phyloP scores from a whole-genome alignment of 805 yeast species.

The Brettanomyces anomalus region DNA sequence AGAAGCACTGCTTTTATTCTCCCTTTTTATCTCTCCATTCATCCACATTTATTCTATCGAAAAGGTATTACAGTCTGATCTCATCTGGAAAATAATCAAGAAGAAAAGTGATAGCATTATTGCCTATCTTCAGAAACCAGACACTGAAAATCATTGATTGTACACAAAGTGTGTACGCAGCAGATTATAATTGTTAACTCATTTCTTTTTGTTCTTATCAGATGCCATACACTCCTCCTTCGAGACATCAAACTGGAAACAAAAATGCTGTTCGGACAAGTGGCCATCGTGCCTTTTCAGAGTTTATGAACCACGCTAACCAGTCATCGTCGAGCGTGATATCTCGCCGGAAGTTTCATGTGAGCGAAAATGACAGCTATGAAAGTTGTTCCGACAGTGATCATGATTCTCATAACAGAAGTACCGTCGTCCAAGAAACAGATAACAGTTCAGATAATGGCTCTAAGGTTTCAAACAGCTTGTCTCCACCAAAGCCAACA shows the following conservation, averaged over 20 bases:
- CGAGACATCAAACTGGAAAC: constrained; percentile 5
- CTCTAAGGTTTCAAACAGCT: too few species aligned
- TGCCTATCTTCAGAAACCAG: too few species aligned
- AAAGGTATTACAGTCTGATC: too few species aligned
- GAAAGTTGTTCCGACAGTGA: constrained; percentile 4
- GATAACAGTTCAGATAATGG: too few species aligned
- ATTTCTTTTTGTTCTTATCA: neutral
- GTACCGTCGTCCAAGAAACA: too few species aligned
- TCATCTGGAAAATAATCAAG: too few species aligned
- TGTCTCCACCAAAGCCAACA: neutral
- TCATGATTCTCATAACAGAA: neutral
- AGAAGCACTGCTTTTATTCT: too few species aligned
- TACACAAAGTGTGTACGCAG: neutral
- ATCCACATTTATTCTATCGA: too few species aligned
- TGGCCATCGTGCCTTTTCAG: constrained; percentile 10
- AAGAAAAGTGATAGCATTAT: too few species aligned
- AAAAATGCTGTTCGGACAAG: neutral
- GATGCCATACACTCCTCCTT: constrained; percentile 24
- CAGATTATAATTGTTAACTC: neutral
- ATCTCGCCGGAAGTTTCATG: constrained; percentile 8
- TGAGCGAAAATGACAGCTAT: constrained; percentile 5
- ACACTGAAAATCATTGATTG: neutral
- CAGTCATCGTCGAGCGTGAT: constrained; percentile 6
- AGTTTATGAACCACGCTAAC: constrained; percentile 7
- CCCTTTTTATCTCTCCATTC: too few species aligned